Base-by-base conservation (phyloP, 2,329 filamentous ascomycete species). In the Cercospora zeina region DNA sequence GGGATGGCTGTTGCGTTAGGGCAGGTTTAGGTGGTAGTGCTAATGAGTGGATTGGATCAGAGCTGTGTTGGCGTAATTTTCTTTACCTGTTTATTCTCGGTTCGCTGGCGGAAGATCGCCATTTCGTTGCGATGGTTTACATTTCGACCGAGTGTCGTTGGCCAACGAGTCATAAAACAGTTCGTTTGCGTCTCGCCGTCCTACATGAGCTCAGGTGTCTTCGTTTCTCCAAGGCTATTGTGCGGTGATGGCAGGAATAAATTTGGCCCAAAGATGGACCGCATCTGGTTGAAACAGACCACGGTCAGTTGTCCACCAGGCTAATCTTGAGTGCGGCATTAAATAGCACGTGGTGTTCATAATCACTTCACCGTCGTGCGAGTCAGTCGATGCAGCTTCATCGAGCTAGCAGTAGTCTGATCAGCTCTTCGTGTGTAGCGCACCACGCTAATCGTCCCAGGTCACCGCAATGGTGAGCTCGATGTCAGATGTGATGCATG, bases 1-100 rank as follows among this genome's bases (percentile, higher is more conserved):
- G 42, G 45, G 1, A 50, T 58, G 42, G 56, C 56, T 30, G 42
- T 58, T 21, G 56, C 56, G 2, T 34, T 57, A 37, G 56, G 56
- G 42, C 19, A 58, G 34, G 27, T 51, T 49, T 31, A 14, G 14
- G 14, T 4, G 24, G 13, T n/a, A 7, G 24, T 27, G 24, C 24
- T 19, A 21, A 13, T 13, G 42, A 10, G 4, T 21, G 19, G 9
- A 14, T 49, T 45, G 39, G 19, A 24, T 19, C 1, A 45, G 5
- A 13, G 19, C 7, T 14, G 8, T 21, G 39, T 21, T 19, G 2
- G 19, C 39, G 39, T 10, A 45, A 45, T 45, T 45, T 45, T 11
- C 10, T 6, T 27, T 24, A 45, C 39, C 39, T 13, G 4, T 45
- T 45, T 9, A 8, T 45, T 5, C 13, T 8, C 39, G 11, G 16